Evolutionary conservation across 2,329 filamentous ascomycete genomes (phyloP).

Genomic region (Davidsoniella eucalypti): DNA sequence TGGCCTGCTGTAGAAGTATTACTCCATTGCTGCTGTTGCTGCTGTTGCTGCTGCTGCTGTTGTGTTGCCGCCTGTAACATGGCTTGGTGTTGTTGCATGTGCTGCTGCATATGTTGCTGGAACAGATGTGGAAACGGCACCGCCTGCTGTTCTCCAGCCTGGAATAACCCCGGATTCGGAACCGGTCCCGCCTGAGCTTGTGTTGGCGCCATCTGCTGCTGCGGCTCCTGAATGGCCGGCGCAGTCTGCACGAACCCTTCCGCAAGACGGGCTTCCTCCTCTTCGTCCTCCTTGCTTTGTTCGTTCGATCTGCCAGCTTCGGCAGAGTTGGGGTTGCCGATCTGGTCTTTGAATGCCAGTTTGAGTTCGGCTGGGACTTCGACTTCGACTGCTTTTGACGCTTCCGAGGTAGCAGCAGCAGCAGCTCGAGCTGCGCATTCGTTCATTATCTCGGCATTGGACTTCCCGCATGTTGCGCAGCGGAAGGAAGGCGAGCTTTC

Average conservation of each 20-base stretch:
- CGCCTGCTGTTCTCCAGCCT: constrained; percentile 13
- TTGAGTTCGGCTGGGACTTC: constrained; percentile 36
- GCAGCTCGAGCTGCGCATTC: constrained; percentile 43
- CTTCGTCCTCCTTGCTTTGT: constrained; percentile 18
- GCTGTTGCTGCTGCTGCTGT: constrained; percentile 2
- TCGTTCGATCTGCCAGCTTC: not conserved
- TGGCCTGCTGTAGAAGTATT: constrained; percentile 14
- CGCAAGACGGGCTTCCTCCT: constrained; percentile 32
- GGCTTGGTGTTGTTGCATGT: not conserved
- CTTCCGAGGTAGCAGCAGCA: constrained; percentile 19
- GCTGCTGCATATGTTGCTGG: constrained; percentile 12
- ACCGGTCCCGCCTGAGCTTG: constrained; percentile 8
- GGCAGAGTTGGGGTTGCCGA: constrained; percentile 20
- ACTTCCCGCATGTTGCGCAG: constrained; percentile 54
- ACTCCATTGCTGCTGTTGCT: constrained; percentile 5
- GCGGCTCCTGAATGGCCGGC: constrained; percentile 11
- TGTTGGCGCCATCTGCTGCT: constrained; percentile 1
- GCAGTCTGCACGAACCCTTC: constrained; percentile 42
- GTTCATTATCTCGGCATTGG: constrained; percentile 56
- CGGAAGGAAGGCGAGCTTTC: constrained; percentile 46
- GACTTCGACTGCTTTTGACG: constrained; percentile 18
- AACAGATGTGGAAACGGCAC: constrained; percentile 14
- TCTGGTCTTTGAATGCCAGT: constrained; percentile 59
- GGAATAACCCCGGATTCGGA: too few relatives aligned
- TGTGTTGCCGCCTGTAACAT: constrained; percentile 4